phyloP scores from a whole-genome alignment of 2,329 filamentous ascomycete species.

The Ilyonectria mors-panacis region DNA sequence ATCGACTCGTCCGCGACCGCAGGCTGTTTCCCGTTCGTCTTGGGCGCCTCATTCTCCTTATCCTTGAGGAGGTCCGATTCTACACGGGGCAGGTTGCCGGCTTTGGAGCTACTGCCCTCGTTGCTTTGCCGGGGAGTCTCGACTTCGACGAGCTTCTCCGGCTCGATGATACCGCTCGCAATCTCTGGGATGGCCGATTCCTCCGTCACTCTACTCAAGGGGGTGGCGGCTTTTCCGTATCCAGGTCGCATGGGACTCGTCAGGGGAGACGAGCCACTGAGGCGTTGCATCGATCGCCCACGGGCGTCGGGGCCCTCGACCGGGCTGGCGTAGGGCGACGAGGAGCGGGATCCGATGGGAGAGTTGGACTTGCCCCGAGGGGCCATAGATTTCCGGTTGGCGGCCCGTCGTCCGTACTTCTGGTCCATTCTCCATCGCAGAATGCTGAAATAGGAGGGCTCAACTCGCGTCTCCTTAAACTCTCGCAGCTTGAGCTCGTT shows the following conservation, averaged over 20 bases:
- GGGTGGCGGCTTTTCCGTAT: conserved; percentile 75
- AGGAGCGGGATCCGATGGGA: conserved; percentile 63
- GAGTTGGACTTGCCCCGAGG: conserved; percentile 59
- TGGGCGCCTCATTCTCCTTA: conserved; percentile 58
- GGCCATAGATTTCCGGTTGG: conserved; percentile 68
- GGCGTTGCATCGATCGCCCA: conserved; percentile 80
- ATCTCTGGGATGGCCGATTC: conserved; percentile 66
- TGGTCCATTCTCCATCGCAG: conserved; percentile 96
- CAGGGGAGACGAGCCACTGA: conserved; percentile 74
- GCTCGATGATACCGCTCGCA: conserved; percentile 56
- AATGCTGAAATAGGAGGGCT: conserved; percentile 95
- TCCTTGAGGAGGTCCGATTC: conserved; percentile 56
- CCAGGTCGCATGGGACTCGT: conserved; percentile 76
- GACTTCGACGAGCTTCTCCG: conserved; percentile 69
- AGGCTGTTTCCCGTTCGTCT: conserved; percentile 61
- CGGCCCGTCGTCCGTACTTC: conserved; percentile 82
- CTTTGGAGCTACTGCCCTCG: conserved; percentile 55
- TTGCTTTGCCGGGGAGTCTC: conserved; percentile 66
- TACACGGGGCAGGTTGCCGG: conserved; percentile 52
- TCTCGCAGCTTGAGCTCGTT: conserved; percentile 93
- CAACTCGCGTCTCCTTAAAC: conserved; percentile 90
- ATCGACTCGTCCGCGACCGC: conserved; percentile 65
- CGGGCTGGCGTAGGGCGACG: conserved; percentile 77
- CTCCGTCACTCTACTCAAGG: conserved; percentile 82
- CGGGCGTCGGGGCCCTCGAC: conserved; percentile 73